phyloP scores from a whole-genome alignment of 1,284 basidiomycete species.

The Amylostereum chailletii region DNA sequence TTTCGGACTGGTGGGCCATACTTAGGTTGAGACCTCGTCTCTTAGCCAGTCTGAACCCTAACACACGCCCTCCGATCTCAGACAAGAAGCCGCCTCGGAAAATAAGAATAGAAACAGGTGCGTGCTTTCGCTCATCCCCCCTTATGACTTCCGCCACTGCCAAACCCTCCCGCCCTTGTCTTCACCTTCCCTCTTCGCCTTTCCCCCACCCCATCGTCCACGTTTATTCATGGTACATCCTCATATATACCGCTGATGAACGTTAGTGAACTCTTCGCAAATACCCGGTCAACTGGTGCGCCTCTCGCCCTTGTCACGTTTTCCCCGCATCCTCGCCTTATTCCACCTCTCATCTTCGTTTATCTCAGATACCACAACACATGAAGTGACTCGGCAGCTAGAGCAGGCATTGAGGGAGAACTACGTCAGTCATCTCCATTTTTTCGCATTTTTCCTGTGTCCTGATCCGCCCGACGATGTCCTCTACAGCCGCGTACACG shows the following conservation, averaged over 20 bases:
- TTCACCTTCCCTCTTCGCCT: neutral
- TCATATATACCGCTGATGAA: slow-evolving; percentile 48
- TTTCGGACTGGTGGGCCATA: no score
- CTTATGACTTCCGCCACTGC: neutral
- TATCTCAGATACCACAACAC: slow-evolving; percentile 67
- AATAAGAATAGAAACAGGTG: no score
- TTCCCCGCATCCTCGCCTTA: slow-evolving; percentile 17
- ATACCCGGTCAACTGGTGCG: slow-evolving; percentile 84
- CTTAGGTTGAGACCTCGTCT: no score
- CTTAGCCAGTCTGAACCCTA: no score
- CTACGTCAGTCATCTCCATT: slow-evolving; percentile 50
- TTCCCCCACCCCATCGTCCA: no score
- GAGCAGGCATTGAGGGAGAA: slow-evolving; percentile 79
- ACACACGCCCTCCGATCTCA: no score
- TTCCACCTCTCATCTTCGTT: slow-evolving; percentile 13
- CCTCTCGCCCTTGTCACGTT: slow-evolving; percentile 15
- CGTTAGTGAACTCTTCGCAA: slow-evolving; percentile 80
- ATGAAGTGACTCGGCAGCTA: slow-evolving; percentile 84
- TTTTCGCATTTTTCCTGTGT: slow-evolving; percentile 7
- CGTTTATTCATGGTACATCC: no score
- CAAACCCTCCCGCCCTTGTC: neutral
- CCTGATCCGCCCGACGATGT: neutral
- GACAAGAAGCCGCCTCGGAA: no score
- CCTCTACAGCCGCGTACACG: slow-evolving; percentile 73
- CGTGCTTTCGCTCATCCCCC: slow-evolving; percentile 10